Conservation (phyloP, 805 yeast genomes). For the Saccharomycopsis fermentans region DNA sequence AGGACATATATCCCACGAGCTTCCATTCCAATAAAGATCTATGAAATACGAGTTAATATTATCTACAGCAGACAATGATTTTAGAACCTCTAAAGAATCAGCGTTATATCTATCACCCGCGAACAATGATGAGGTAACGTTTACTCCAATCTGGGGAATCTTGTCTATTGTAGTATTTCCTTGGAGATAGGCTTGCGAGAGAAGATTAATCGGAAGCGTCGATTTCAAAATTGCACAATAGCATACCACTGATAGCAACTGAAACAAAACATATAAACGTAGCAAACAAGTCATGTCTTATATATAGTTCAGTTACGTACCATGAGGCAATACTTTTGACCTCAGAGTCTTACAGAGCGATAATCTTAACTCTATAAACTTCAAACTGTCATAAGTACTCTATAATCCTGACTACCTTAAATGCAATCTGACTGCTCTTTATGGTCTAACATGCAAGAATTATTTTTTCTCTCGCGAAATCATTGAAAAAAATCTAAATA, state of each 20-base stretch:
- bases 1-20: constrained; percentile 48
- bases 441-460: too few relatives aligned
- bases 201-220: neutral
- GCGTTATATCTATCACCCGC: constrained; percentile 24
- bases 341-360: too few relatives aligned
- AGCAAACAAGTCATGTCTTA: neutral
- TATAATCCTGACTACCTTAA: too few relatives aligned
- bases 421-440: too few relatives aligned
- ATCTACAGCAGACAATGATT: constrained; percentile 23
- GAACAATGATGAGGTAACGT: constrained; percentile 25
- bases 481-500: too few relatives aligned
- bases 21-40: constrained; percentile 44
- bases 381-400: too few relatives aligned
- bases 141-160: constrained; percentile 25
- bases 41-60: constrained; percentile 29
- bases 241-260: neutral
- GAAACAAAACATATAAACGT: neutral
- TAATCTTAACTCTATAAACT: too few relatives aligned
- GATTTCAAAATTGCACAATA: neutral
- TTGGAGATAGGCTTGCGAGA: constrained; percentile 27
- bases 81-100: constrained; percentile 20
- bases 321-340: too few relatives aligned
- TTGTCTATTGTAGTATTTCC: constrained; percentile 26
- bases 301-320: too few relatives aligned
- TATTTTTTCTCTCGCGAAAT: too few relatives aligned